Evolutionary conservation across 352 stramenopile species (phyloP).

Genomic region (Phytophthora palmivora): DNA sequence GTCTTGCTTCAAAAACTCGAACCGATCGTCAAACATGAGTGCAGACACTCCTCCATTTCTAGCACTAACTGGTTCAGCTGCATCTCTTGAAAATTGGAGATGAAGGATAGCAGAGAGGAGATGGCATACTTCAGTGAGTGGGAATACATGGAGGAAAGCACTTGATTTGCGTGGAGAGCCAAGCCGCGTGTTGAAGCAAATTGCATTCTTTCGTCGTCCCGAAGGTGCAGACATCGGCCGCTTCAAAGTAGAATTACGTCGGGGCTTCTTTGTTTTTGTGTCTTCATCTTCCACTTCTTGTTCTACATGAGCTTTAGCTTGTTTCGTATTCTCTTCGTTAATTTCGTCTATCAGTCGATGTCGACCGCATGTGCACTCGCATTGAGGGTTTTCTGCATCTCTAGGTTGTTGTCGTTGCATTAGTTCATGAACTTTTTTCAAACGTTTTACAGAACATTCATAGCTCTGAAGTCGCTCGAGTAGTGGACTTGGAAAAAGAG

Average conservation of each 20-base stretch:
- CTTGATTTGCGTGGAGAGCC: slow-evolving; percentile 41
- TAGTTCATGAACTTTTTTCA: slow-evolving; percentile 54
- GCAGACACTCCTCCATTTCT: slow-evolving; percentile 20
- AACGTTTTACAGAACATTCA: slow-evolving; percentile 51
- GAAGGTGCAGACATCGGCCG: slow-evolving; percentile 34
- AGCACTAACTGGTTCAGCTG: slow-evolving; percentile 21
- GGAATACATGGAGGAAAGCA: slow-evolving; percentile 52
- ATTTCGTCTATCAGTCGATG: slow-evolving; percentile 43
- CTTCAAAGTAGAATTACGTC: slow-evolving; percentile 42
- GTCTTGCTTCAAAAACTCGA: slow-evolving; percentile 39
- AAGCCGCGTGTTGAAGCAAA: slow-evolving; percentile 48
- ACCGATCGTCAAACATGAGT: slow-evolving; percentile 43
- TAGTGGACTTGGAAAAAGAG: slow-evolving; percentile 30
- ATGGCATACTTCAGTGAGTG: slow-evolving; percentile 65
- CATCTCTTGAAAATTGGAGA: slow-evolving; percentile 65
- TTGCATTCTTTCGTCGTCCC: slow-evolving; percentile 50
- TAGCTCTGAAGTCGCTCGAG: slow-evolving; percentile 42
- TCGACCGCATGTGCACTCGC: slow-evolving; percentile 56
- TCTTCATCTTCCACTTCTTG: slow-evolving; percentile 18
- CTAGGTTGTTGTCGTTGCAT: slow-evolving; percentile 32
- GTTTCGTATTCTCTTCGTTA: slow-evolving; percentile 25
- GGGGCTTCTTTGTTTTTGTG: slow-evolving; percentile 27
- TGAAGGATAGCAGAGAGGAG: slow-evolving; percentile 67
- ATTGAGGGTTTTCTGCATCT: slow-evolving; percentile 26
- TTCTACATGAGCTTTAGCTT: background rate